These are phyloP conservation scores for Porpolomopsis calyptriformis DNA, from an alignment of 768 basidiomycete genomes.

Conservation along the genomic window DNA sequence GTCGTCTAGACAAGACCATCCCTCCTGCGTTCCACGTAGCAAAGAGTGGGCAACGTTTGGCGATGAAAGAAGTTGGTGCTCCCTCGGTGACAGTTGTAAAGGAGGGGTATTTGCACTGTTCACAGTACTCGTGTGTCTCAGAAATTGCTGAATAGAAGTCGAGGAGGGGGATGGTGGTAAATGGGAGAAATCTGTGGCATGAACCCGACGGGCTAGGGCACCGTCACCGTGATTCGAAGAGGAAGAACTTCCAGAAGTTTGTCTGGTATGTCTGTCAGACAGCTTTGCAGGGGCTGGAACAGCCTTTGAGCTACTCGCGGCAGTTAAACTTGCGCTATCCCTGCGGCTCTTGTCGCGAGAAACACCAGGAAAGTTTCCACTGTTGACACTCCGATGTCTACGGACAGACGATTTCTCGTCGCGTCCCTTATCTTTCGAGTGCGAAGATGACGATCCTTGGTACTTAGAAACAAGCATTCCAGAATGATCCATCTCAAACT, in stretches of 20 bases:
- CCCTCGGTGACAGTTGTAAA: conserved; percentile 32
- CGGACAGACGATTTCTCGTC: conserved; percentile 45
- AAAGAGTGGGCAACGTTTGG: conserved; percentile 76
- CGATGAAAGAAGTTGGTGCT: conserved; percentile 33
- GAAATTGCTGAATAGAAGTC: conserved; percentile 78
- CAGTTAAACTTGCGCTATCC: conserved; percentile 39
- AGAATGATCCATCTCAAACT: conserved; percentile 69
- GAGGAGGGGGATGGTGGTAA: conserved; percentile 86
- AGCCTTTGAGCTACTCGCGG: conserved; percentile 29
- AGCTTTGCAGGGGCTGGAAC: conserved; percentile 20
- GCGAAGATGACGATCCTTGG: conserved; percentile 18
- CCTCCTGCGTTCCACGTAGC: conserved; percentile 79
- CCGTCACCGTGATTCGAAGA: conserved; percentile 48
- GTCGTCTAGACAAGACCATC: conserved; percentile 82
- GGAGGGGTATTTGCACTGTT: conserved; percentile 30
- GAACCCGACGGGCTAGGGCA: conserved; percentile 46
- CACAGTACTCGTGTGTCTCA: conserved; percentile 44
- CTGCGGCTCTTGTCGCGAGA: conserved; percentile 39
- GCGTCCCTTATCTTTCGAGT: conserved; percentile 34
- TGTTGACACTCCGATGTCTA: conserved; percentile 65
- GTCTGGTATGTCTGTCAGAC: conserved; percentile 46
- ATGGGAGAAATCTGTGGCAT: conserved; percentile 75
- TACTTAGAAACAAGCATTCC: conserved; percentile 50
- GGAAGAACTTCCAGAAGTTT: conserved; percentile 58
- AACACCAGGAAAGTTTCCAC: conserved; percentile 31